phyloP scores from a whole-genome alignment of 768 basidiomycete genomes.

The Crucibulum laeve region DNA sequence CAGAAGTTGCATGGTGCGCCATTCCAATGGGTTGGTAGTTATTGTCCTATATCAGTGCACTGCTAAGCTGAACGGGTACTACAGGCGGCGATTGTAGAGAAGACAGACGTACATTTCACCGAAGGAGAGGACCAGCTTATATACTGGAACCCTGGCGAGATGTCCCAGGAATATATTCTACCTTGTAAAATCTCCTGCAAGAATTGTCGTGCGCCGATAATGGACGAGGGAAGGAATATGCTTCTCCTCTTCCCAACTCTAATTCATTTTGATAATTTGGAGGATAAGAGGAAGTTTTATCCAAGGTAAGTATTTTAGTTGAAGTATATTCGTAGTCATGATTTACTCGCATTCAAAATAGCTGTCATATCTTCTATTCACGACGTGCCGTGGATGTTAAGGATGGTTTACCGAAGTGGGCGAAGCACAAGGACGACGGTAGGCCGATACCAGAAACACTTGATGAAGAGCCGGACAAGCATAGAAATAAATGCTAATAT shows the following conservation, averaged over 20 bases:
- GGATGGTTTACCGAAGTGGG: conserved; percentile 8
- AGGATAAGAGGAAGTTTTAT: conserved; percentile 5
- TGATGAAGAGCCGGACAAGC: neutral
- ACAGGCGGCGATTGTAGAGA: conserved; percentile 9
- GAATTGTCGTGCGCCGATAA: conserved; percentile 8
- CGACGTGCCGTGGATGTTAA: conserved; percentile 6
- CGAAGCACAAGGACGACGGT: conserved; percentile 5
- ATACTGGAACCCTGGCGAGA: conserved; percentile 4
- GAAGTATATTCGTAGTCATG: too few species aligned
- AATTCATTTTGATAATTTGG: conserved; percentile 2
- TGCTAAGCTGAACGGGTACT: neutral
- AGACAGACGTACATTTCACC: conserved; percentile 6
- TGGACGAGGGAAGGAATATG: conserved; percentile 11
- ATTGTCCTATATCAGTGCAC: neutral
- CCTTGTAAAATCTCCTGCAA: conserved; percentile 9
- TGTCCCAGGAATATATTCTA: conserved; percentile 1
- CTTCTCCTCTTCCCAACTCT: conserved; percentile 8
- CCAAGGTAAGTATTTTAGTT: conserved; percentile 4
- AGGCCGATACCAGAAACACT: conserved; percentile 1
- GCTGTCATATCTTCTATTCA: conserved; percentile 10
- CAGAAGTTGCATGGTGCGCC: conserved; percentile 9
- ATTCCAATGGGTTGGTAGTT: conserved; percentile 10
- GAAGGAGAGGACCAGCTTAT: conserved; percentile 5
- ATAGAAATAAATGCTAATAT: neutral
- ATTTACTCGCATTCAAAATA: neutral